phyloP scores from a whole-genome alignment of 2,329 filamentous ascomycete species.

The Aspergillus tamarii region DNA sequence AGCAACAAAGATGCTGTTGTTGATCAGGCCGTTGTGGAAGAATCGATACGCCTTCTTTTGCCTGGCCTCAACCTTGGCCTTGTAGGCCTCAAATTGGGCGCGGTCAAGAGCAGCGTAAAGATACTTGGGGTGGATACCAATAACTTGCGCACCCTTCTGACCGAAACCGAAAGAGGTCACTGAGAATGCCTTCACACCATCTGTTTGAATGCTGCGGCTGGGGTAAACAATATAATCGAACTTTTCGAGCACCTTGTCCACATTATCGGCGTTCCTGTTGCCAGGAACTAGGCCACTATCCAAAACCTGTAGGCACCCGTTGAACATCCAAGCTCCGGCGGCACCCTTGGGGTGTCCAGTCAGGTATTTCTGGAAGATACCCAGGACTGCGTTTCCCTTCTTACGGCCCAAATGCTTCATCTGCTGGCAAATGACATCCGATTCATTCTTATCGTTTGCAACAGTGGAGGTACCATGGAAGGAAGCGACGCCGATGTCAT shows the following conservation, averaged over 20 bases:
- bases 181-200: slow-evolving; percentile 97
- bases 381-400: slow-evolving; percentile 94
- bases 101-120: slow-evolving; percentile 92
- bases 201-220: slow-evolving; percentile 91
- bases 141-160: slow-evolving; percentile 96
- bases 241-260: slow-evolving; percentile 94
- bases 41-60: slow-evolving; percentile 99
- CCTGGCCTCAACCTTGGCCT: slow-evolving; percentile 82
- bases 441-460: slow-evolving; percentile 99
- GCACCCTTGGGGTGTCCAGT: slow-evolving; percentile 99
- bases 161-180: slow-evolving; percentile 99
- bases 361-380: slow-evolving; percentile 99
- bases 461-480: slow-evolving; percentile 99
- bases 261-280: slow-evolving; percentile 97
- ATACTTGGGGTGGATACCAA: slow-evolving; percentile 96
- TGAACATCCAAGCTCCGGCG: slow-evolving; percentile 99
- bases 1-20: slow-evolving; percentile 96
- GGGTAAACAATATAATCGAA: slow-evolving; percentile 98
- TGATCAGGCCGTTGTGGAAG: slow-evolving; percentile 98
- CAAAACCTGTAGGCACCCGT: slow-evolving; percentile 93
- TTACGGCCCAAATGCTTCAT: slow-evolving; percentile 90
- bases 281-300: slow-evolving; percentile 93
- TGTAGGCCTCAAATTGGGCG: slow-evolving; percentile 79
- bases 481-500: slow-evolving; percentile 91
- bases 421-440: slow-evolving; percentile 94